Evolutionary conservation across 140 eudicot genomes (phyloP).

Genomic region (Senecio squalidus): DNA sequence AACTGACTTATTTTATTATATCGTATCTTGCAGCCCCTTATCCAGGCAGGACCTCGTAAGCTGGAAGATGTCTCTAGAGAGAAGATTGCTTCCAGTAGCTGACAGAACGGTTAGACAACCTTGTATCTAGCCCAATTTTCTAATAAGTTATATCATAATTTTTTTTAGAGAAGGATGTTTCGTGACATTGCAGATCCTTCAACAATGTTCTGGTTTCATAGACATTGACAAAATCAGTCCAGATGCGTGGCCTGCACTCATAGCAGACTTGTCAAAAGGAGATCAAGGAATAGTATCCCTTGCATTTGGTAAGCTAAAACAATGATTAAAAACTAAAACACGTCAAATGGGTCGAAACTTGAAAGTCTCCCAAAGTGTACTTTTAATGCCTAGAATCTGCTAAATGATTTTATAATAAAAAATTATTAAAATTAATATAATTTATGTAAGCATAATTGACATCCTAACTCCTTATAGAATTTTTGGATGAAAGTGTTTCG

Average conservation of each 20-base stretch:
- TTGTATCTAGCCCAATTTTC: not conserved
- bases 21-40: slow-evolving; percentile 55
- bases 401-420: not conserved
- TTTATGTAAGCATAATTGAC: no score
- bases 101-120: slow-evolving; percentile 60
- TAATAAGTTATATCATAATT: not conserved
- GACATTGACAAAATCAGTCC: slow-evolving; percentile 82
- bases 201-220: slow-evolving; percentile 85
- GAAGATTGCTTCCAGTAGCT: slow-evolving; percentile 75
- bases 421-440: not conserved
- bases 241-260: slow-evolving; percentile 97
- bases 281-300: slow-evolving; percentile 77
- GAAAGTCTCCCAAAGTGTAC: no score
- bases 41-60: slow-evolving; percentile 98
- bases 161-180: slow-evolving; percentile 5
- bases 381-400: no score
- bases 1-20: not conserved
- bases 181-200: slow-evolving; percentile 42
- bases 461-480: no score
- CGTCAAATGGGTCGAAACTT: no score
- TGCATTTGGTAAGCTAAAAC: slow-evolving; percentile 59
- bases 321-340: no score
- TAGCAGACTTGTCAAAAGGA: slow-evolving; percentile 75
- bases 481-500: no score
- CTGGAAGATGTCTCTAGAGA: slow-evolving; percentile 94